A percentile compares a stretch with the other conserved stretches of the same genome.
These are phyloP conservation scores for Pythium biforme DNA, from an alignment of 352 stramenopile genomes.

Conservation along the genomic window DNA sequence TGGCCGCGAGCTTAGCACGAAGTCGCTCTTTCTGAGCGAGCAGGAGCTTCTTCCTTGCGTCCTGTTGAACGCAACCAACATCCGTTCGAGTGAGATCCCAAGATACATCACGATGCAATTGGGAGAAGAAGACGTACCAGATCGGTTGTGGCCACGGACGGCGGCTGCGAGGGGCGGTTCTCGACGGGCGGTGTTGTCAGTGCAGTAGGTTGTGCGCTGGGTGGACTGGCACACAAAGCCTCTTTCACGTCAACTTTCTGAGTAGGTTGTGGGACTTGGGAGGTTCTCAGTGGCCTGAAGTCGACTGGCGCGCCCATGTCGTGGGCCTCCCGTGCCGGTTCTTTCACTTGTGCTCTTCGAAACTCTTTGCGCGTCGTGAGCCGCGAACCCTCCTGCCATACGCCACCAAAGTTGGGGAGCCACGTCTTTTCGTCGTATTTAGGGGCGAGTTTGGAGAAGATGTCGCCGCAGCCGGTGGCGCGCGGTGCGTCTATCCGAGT, in stretches of 20 bases:
- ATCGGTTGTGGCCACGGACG: not conserved
- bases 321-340: not conserved
- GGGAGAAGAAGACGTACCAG: not conserved
- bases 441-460: constrained; percentile 34
- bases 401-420: constrained; percentile 75
- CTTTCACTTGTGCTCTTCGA: constrained; percentile 18
- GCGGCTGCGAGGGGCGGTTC: too few species aligned
- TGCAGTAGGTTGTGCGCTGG: too few species aligned
- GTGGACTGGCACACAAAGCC: too few species aligned
- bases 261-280: not conserved
- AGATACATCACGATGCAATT: too few species aligned
- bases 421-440: constrained; percentile 41
- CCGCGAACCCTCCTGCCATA: constrained; percentile 73
- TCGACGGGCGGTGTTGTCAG: too few species aligned
- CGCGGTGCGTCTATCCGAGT: not conserved
- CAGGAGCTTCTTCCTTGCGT: constrained; percentile 54
- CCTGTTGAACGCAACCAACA: too few species aligned
- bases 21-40: constrained; percentile 68
- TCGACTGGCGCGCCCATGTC: not conserved
- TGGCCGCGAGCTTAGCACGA: constrained; percentile 58
- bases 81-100: too few species aligned
- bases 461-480: constrained; percentile 14
- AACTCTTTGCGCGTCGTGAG: constrained; percentile 62
- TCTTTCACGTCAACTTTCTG: not conserved
- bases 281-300: not conserved